Conservation (phyloP, 192 early-diverging fungal genomes). For the Backusella psychrophila region DNA sequence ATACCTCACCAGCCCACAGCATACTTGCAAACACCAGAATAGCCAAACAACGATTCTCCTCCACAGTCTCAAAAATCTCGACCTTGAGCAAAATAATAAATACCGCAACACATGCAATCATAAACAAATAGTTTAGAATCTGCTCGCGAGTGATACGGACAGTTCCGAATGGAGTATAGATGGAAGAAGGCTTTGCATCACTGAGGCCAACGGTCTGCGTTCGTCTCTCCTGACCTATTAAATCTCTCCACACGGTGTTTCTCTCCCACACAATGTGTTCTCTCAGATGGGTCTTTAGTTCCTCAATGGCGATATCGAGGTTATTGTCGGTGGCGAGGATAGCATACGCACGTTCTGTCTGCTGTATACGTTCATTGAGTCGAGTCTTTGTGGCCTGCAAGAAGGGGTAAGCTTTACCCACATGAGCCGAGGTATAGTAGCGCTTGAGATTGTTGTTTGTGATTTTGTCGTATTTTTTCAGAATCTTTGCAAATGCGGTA, state of each 20-base stretch:
- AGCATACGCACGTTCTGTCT: slow-evolving; percentile 64
- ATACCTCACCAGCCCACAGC: slow-evolving; percentile 92
- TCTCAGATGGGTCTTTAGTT: slow-evolving; percentile 79
- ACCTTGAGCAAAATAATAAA: slow-evolving; percentile 60
- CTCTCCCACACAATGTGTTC: slow-evolving; percentile 95
- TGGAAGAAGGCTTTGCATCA: slow-evolving; percentile 15
- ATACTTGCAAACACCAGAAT: slow-evolving; percentile 87
- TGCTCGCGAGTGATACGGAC: slow-evolving; percentile 47
- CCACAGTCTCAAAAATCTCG: slow-evolving; percentile 62
- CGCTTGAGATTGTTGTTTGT: slow-evolving; percentile 70
- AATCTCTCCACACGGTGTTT: slow-evolving; percentile 97
- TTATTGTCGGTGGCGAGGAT: slow-evolving; percentile 58
- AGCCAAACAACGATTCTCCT: slow-evolving; percentile 90
- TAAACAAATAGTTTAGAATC: slow-evolving; percentile 35
- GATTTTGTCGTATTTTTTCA: slow-evolving; percentile 98
- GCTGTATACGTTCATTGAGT: slow-evolving; percentile 62
- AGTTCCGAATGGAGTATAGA: slow-evolving; percentile 50
- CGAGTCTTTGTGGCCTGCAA: slow-evolving; percentile 55
- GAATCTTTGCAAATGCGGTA: slow-evolving; percentile 91
- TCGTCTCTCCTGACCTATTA: slow-evolving; percentile 88
- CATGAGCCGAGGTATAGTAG: slow-evolving; percentile 63
- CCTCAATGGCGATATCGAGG: slow-evolving; percentile 61
- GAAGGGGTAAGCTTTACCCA: slow-evolving; percentile 72
- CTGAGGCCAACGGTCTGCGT: slow-evolving; percentile 67
- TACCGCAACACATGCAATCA: slow-evolving; percentile 52